Percentiles rank a stretch among this genome's conserved stretches.
Evolutionary conservation across 1,284 basidiomycete species (phyloP).

Genomic region (Cryptococcus maquisensis): DNA sequence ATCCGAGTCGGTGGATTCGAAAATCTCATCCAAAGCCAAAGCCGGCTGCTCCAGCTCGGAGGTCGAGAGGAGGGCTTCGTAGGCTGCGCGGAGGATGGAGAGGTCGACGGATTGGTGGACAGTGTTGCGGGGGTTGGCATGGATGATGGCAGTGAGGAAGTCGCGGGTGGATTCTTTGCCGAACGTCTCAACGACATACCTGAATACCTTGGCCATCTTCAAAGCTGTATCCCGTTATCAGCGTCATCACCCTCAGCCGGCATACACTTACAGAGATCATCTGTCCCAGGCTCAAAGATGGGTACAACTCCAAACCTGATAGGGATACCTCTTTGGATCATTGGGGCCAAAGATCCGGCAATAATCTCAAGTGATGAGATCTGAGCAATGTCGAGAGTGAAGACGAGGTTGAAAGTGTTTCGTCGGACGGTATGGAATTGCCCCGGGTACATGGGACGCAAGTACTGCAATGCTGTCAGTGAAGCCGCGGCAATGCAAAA

Average conservation of each 20-base stretch:
- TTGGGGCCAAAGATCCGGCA: conserved; percentile 58
- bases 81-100: conserved; percentile 25
- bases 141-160: conserved; percentile 54
- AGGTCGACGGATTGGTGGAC: conserved; percentile 23
- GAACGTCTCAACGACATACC: conserved; percentile 61
- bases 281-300: conserved; percentile 43
- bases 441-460: conserved; percentile 55
- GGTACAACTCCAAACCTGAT: conserved; percentile 82
- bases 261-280: conserved; percentile 44
- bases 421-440: conserved; percentile 65
- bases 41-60: conserved; percentile 12
- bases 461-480: conserved; percentile 21
- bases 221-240: conserved; percentile 50
- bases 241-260: not conserved
- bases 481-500: not conserved
- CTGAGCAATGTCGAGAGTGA: conserved; percentile 72
- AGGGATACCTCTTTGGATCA: conserved; percentile 68
- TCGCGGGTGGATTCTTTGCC: conserved; percentile 61
- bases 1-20: conserved; percentile 36
- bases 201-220: conserved; percentile 68
- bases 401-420: conserved; percentile 76
- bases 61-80: conserved; percentile 21
- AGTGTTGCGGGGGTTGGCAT: conserved; percentile 14
- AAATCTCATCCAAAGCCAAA: conserved; percentile 48
- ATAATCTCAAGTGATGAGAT: conserved; percentile 61